phyloP scores from a whole-genome alignment of 208 protist species.

The Trypanosoma avium region DNA sequence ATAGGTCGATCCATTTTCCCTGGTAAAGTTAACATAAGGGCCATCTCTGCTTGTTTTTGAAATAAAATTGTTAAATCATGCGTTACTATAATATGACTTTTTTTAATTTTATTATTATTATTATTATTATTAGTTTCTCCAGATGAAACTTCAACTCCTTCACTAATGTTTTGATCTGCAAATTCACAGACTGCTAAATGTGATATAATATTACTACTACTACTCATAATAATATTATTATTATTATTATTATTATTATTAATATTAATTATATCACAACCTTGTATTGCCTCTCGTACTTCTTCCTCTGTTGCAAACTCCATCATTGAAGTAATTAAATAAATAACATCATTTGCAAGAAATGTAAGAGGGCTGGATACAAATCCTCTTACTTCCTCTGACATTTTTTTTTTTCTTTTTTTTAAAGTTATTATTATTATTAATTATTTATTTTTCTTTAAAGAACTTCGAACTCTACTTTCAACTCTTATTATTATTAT shows the following conservation, averaged over 20 bases:
- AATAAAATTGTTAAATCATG: slow-evolving; percentile 11
- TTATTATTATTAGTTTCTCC: no score
- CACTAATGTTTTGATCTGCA: no score
- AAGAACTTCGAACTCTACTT: no score
- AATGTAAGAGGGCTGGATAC: background rate
- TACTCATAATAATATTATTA: background rate
- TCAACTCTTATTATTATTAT: no score
- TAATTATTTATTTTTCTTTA: slow-evolving; percentile 4
- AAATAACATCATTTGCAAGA: slow-evolving; percentile 57
- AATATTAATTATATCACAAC: background rate
- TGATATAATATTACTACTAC: background rate
- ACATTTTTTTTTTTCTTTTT: background rate
- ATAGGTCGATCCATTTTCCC: no score
- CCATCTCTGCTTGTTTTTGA: background rate
- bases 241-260: background rate
- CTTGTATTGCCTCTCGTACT: slow-evolving; percentile 49
- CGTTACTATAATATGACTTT: no score
- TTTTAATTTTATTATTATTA: no score
- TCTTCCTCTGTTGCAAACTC: slow-evolving; percentile 43
- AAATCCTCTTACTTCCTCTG: background rate
- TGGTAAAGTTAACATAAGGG: no score
- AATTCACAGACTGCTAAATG: slow-evolving; percentile 24
- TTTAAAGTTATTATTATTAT: background rate
- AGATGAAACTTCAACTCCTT: no score
- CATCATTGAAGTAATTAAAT: slow-evolving; percentile 55